These are phyloP conservation scores for Trichoderma breve DNA, from an alignment of 2,329 filamentous ascomycete genomes.

Conservation along the genomic window DNA sequence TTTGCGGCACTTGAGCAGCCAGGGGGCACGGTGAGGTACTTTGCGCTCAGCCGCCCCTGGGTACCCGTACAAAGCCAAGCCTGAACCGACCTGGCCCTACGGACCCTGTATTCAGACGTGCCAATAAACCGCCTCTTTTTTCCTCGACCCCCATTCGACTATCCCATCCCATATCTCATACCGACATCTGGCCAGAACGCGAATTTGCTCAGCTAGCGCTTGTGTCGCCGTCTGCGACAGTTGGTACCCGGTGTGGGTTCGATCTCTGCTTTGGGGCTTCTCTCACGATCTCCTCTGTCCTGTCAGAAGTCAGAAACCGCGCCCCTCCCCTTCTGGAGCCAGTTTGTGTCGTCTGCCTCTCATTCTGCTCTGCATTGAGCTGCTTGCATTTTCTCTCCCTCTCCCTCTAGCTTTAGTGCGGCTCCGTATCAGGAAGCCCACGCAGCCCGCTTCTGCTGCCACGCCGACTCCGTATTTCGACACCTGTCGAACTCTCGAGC, in stretches of 20 bases:
- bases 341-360: background rate
- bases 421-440: conserved; percentile 17
- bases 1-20: background rate
- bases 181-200: conserved; percentile 18
- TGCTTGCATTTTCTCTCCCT: conserved; percentile 15
- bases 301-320: background rate
- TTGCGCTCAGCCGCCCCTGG: background rate
- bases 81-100: conserved; percentile 14
- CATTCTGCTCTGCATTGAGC: conserved; percentile 15
- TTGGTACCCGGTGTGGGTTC: conserved; percentile 7
- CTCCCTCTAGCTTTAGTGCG: conserved; percentile 10
- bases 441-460: conserved; percentile 15
- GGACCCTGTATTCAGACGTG: conserved; percentile 15
- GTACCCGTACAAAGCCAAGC: background rate
- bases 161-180: conserved; percentile 1
- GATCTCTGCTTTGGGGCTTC: conserved; percentile 3
- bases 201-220: conserved; percentile 11
- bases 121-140: conserved; percentile 16
- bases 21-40: background rate
- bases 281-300: conserved; percentile 3
- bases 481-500: conserved; percentile 20
- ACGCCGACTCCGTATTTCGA: conserved; percentile 14
- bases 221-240: background rate
- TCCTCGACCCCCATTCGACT: conserved; percentile 5
- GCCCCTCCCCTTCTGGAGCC: background rate